These are phyloP conservation scores for Punctularia strigosozonata DNA, from an alignment of 768 basidiomycete species.

Conservation along the genomic window DNA sequence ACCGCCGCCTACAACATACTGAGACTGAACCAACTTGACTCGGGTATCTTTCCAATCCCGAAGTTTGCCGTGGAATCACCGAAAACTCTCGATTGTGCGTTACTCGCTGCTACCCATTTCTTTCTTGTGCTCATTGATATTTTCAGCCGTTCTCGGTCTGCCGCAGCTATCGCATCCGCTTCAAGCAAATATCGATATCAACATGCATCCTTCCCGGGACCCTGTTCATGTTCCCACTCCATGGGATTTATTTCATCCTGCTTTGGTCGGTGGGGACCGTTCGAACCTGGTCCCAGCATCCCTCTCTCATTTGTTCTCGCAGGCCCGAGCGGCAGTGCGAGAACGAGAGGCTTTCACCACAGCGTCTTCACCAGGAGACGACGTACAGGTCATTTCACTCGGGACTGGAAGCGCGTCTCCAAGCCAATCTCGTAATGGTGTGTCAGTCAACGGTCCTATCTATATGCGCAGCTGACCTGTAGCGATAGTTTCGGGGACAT, in stretches of 20 bases:
- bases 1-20: conserved; percentile 63
- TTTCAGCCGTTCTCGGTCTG: too few relatives aligned
- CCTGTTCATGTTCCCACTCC: too few relatives aligned
- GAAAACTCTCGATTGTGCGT: conserved; percentile 24
- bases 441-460: conserved; percentile 7
- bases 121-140: too few relatives aligned
- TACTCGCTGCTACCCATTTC: neutral
- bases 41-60: conserved; percentile 61
- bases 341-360: too few relatives aligned
- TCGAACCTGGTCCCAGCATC: too few relatives aligned
- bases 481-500: conserved; percentile 55
- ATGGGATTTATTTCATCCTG: too few relatives aligned
- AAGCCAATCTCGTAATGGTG: conserved; percentile 81
- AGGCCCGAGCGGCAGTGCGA: too few relatives aligned
- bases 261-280: too few relatives aligned
- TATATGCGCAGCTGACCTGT: neutral
- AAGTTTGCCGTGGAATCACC: conserved; percentile 33
- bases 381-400: conserved; percentile 62
- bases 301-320: too few relatives aligned
- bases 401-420: conserved; percentile 88
- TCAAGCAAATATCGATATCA: too few relatives aligned
- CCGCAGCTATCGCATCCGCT: too few relatives aligned
- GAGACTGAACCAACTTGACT: conserved; percentile 59
- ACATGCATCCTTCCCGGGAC: too few relatives aligned
- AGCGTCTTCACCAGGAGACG: conserved; percentile 49